A percentile compares a stretch with the other conserved stretches of the same genome.
Evolutionary conservation across 768 basidiomycete species (phyloP).

Genomic region (Phlebiopsis flavidoalba): DNA sequence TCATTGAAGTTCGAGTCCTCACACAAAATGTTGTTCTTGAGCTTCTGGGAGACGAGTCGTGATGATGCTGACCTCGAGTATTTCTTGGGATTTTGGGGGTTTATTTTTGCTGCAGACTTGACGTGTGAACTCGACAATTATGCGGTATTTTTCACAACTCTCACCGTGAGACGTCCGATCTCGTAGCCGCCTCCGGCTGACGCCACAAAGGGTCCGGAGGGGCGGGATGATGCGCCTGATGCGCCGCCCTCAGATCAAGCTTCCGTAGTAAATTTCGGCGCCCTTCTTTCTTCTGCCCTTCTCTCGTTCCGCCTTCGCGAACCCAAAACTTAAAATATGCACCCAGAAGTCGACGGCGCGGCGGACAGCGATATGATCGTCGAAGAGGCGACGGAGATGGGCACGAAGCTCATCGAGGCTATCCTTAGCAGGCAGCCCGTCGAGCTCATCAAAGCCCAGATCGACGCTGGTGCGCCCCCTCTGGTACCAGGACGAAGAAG

Average conservation of each 20-base stretch:
- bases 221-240: not conserved
- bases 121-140: too few relatives aligned
- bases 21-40: too few relatives aligned
- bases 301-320: not conserved
- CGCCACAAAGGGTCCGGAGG: too few relatives aligned
- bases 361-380: slow-evolving; percentile 2
- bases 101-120: too few relatives aligned
- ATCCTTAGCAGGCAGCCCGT: slow-evolving; percentile 47
- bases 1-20: too few relatives aligned
- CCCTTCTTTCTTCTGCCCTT: not conserved
- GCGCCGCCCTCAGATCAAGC: not conserved
- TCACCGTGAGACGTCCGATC: too few relatives aligned
- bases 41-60: too few relatives aligned
- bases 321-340: not conserved
- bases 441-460: slow-evolving; percentile 40
- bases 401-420: slow-evolving; percentile 52
- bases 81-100: too few relatives aligned
- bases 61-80: too few relatives aligned
- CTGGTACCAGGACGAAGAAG: slow-evolving; percentile 85
- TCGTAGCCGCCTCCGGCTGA: too few relatives aligned
- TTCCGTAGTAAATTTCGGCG: not conserved
- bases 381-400: slow-evolving; percentile 32
- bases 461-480: slow-evolving; percentile 70
- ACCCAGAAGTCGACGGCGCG: not conserved
- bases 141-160: too few relatives aligned